These are phyloP conservation scores for Entamoeba histolytica DNA, from an alignment of 208 protist genomes.

Conservation along the genomic window DNA sequence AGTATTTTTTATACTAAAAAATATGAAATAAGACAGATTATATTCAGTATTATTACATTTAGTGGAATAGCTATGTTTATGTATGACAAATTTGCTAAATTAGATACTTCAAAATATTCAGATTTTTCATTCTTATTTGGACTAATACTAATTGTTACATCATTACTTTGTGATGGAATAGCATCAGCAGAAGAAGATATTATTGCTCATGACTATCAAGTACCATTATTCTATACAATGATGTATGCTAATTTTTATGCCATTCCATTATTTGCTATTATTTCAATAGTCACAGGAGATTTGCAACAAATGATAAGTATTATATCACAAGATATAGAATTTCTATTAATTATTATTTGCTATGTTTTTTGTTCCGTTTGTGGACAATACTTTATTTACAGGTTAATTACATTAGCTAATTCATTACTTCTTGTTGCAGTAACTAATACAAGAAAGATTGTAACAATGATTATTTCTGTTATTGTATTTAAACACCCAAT, in stretches of 20 bases:
- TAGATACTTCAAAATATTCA: neutral
- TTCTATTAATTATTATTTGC: neutral
- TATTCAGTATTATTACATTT: neutral
- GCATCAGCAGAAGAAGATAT: neutral
- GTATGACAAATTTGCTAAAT: neutral
- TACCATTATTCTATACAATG: neutral
- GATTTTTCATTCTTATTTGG: neutral
- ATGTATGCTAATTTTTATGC: neutral
- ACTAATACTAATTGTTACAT: neutral
- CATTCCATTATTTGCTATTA: neutral
- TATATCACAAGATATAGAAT: neutral
- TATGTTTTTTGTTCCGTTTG: neutral
- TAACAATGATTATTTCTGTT: neutral
- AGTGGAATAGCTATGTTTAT: neutral
- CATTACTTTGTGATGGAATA: neutral
- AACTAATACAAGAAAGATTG: neutral
- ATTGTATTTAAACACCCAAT: neutral
- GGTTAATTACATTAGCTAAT: neutral
- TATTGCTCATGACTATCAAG: neutral
- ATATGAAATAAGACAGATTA: neutral
- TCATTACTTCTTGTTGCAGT: neutral
- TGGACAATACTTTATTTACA: neutral
- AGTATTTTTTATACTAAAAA: neutral
- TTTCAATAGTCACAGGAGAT: neutral
- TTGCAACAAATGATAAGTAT: neutral